Evolutionary conservation across 257 asterid genomes (phyloP), one percentile per base, ranked within the genome.

Genomic region (Galeopsis tetrahit): DNA sequence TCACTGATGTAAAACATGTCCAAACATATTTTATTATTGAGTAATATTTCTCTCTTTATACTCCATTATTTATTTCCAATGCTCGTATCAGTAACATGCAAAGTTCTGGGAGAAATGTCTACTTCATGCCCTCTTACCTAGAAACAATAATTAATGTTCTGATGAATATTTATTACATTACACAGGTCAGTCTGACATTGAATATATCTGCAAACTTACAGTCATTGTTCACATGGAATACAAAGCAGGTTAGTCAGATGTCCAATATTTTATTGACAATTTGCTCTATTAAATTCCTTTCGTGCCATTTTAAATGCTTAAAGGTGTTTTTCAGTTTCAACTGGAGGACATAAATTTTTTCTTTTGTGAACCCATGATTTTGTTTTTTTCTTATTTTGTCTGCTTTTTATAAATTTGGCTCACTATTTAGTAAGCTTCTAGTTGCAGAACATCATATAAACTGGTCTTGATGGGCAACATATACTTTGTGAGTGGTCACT

Each of bases 101-200:
- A 32, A 49, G 17, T 70, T 42, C 59, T 13, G 48, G 36, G 35
- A 31, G 10, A 78, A 66, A 40, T 35, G 38, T 14, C 48, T 13
- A 42, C 43, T 36, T 2, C 66, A 7, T 7, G 3, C 8, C 46
- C 67, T 35, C 17, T 40, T 61, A 61, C 31, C 11, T n/a, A 21
- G 64, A 68, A 21, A 35, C 34, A 21, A 69, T 49, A 63, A 55
- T 7, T n/a, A 39, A 46, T 69, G 46, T 10, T 28, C 15, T 69
- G 57, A 69, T 48, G 59, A 73, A 36, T 34, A 46, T 59, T 70
- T 36, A 42, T 14, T 65, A 36, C 33, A 10, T 33, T 21, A 33
- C 78, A 78, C 88, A 88, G 95, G 88, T 86, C 74, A 88, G 91
- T 83, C 70, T 88, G 82, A 81, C 89, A 2, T 31, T 88, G 79